phyloP scores from a whole-genome alignment of 495 filamentous ascomycete species.

The Hypoxylon cercidicola region DNA sequence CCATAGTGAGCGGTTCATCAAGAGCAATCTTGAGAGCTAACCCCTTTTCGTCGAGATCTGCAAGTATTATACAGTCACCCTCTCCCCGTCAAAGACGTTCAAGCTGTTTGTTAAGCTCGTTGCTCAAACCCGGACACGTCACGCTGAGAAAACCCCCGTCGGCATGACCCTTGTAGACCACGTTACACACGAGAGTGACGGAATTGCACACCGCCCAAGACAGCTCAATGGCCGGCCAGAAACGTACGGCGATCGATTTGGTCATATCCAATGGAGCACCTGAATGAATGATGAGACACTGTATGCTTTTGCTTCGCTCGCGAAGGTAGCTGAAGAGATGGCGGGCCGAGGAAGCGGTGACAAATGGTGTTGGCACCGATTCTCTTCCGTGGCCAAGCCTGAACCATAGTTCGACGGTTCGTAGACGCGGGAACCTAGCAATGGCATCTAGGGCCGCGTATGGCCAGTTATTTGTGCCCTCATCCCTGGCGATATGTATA shows the following conservation, averaged over 20 bases:
- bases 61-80: neutral
- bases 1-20: constrained; percentile 21
- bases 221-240: neutral
- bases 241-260: too few species aligned
- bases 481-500: constrained; percentile 23
- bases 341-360: constrained; percentile 20
- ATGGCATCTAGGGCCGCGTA: constrained; percentile 25
- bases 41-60: constrained; percentile 8
- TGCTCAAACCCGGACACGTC: neutral
- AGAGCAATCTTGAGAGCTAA: constrained; percentile 21
- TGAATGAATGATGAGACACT: constrained; percentile 19
- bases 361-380: constrained; percentile 10
- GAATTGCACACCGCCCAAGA: neutral
- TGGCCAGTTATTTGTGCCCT: constrained; percentile 15
- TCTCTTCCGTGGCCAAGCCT: constrained; percentile 3
- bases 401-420: constrained; percentile 29
- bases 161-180: neutral
- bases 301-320: constrained; percentile 22
- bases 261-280: constrained; percentile 12
- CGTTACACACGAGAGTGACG: neutral
- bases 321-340: constrained; percentile 28
- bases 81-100: neutral
- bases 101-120: neutral
- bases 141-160: neutral
- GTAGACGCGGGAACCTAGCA: constrained; percentile 20